A percentile compares a stretch with the other conserved stretches of the same genome.
These are phyloP conservation scores for Persicaria maculosa DNA, from an alignment of 148 eudicot species.

Conservation along the genomic window DNA sequence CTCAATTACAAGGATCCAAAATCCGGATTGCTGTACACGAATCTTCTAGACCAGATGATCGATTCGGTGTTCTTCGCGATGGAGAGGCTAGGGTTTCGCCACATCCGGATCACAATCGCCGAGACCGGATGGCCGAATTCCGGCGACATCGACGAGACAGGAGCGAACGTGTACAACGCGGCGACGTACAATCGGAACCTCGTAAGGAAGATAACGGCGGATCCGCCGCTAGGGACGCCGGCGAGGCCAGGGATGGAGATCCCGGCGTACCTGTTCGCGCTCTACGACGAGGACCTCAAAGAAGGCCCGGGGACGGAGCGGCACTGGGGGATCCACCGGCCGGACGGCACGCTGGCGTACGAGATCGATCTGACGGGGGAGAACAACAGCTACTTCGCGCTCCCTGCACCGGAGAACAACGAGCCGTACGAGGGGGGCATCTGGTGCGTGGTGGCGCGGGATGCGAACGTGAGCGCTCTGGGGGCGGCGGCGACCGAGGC, in stretches of 20 bases:
- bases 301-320: constrained; percentile 68
- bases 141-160: constrained; percentile 60
- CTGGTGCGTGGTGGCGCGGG: constrained; percentile 58
- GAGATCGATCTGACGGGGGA: constrained; percentile 44
- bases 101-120: constrained; percentile 37
- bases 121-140: constrained; percentile 91
- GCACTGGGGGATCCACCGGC: constrained; percentile 59
- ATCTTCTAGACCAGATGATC: constrained; percentile 76
- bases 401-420: constrained; percentile 32
- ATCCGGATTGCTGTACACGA: constrained; percentile 48
- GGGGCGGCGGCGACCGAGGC: constrained; percentile 25
- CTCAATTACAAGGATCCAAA: constrained; percentile 38
- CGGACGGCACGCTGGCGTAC: constrained; percentile 38
- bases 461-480: constrained; percentile 24
- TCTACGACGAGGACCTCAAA: constrained; percentile 66
- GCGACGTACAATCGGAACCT: constrained; percentile 74
- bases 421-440: constrained; percentile 36
- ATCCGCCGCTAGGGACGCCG: constrained; percentile 69
- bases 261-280: constrained; percentile 61
- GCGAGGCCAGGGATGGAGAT: constrained; percentile 51
- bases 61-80: constrained; percentile 65
- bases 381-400: constrained; percentile 4
- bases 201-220: constrained; percentile 27
- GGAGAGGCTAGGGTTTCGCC: constrained; percentile 45
- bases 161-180: constrained; percentile 66